A percentile compares a stretch with the other conserved stretches of the same genome.
phyloP scores from a whole-genome alignment of 805 yeast genomes.

The Saturnispora hagleri region DNA sequence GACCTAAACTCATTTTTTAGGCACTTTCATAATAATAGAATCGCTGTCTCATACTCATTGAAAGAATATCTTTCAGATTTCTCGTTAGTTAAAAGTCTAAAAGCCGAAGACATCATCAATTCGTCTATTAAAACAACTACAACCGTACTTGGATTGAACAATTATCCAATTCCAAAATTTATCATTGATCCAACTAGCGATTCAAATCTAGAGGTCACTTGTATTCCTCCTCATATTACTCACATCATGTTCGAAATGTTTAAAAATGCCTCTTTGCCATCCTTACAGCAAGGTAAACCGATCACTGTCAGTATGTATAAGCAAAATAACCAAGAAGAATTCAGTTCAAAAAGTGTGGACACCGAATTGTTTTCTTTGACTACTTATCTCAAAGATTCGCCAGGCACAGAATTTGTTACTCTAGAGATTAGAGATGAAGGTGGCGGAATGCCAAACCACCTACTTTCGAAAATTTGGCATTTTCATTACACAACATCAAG shows the following conservation, averaged over 20 bases:
- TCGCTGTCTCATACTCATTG: slow-evolving; percentile 20
- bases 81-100: slow-evolving; percentile 12
- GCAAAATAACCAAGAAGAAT: neutral
- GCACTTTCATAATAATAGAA: slow-evolving; percentile 19
- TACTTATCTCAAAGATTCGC: neutral
- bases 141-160: slow-evolving; percentile 19
- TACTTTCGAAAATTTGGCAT: slow-evolving; percentile 22
- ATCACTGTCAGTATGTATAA: slow-evolving; percentile 12
- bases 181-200: neutral
- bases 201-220: slow-evolving; percentile 9
- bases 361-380: neutral
- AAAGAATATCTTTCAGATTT: slow-evolving; percentile 17
- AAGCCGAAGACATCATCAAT: slow-evolving; percentile 12
- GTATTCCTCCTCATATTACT: slow-evolving; percentile 24
- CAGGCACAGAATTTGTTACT: neutral
- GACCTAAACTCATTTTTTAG: slow-evolving; percentile 18
- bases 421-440: slow-evolving; percentile 24
- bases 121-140: slow-evolving; percentile 18
- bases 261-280: slow-evolving; percentile 25
- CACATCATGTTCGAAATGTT: slow-evolving; percentile 26
- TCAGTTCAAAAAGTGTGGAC: neutral
- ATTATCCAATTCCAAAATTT: slow-evolving; percentile 26
- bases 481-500: slow-evolving; percentile 25
- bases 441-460: slow-evolving; percentile 21
- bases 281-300: slow-evolving; percentile 17